Evolutionary conservation across 192 early-diverging fungal species (phyloP).

Genomic region (Coemansia sp.): DNA sequence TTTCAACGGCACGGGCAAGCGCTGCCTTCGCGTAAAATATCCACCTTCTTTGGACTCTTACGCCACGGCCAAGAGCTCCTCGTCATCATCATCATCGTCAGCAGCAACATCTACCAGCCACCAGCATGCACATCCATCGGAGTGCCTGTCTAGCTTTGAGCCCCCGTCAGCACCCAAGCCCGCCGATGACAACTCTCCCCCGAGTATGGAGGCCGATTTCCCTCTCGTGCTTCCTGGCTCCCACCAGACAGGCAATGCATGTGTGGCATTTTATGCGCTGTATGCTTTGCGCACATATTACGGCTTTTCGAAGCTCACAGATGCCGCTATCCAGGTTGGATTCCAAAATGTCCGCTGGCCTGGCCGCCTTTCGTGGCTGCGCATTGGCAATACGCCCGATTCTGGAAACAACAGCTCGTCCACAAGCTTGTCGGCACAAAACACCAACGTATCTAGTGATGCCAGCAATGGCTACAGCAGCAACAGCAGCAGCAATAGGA

Average conservation of each 20-base stretch:
- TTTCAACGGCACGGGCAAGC: constrained; percentile 42
- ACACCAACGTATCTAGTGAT: not conserved
- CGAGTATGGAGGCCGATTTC: constrained; percentile 48
- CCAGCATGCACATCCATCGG: not conserved
- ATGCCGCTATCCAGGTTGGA: constrained; percentile 61
- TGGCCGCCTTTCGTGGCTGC: constrained; percentile 77
- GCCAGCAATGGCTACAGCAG: constrained; percentile 6
- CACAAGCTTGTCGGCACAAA: not conserved
- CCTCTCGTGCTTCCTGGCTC: constrained; percentile 65
- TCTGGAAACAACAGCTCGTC: constrained; percentile 5
- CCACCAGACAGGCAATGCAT: constrained; percentile 80
- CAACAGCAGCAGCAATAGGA: constrained; percentile 5
- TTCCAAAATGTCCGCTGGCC: constrained; percentile 75
- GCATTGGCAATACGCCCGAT: constrained; percentile 8
- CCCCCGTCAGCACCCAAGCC: not conserved
- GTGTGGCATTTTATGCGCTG: constrained; percentile 68
- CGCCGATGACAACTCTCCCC: not conserved
- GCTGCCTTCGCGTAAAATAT: constrained; percentile 44
- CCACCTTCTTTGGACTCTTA: constrained; percentile 38
- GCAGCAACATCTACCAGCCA: not conserved
- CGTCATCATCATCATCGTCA: not conserved
- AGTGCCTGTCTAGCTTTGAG: not conserved
- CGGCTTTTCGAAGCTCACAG: constrained; percentile 48
- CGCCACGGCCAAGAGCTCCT: constrained; percentile 17
- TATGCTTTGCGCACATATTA: constrained; percentile 51